Base-by-base conservation (phyloP, 768 basidiomycete genomes). In the Fibroporia radiculosa region DNA sequence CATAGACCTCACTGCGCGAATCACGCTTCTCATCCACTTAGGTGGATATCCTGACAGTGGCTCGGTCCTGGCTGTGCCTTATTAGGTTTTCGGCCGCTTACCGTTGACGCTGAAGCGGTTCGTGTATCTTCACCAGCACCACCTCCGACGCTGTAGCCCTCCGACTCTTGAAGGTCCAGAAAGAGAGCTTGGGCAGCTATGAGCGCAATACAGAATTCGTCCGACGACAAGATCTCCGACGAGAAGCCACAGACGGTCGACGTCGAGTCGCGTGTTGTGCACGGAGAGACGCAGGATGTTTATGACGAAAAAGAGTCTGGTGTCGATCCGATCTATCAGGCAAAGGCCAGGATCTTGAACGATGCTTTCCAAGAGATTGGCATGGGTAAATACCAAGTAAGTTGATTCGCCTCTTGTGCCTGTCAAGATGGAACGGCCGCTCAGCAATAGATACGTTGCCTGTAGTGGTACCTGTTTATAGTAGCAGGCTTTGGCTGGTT, bases 401-500 rank as follows among this genome's bases (percentile, higher is more conserved):
- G 64, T 45, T 6, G 39, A 35, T 25, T 3, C 3, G 7, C n/a
- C n/a, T 20, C 19, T 4, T 40, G 13, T 41, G 14, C 6, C 40
- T 35, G 27, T 4, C 10, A 12, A 18, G 12, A 16, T 26, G 19
- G 11, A 23, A 8, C 8, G 13, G 22, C 3, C 28, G 14, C 12
- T 19, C 11, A 27, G 8, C n/a, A n/a, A 31, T 31, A n/a, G n/a
- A 31, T n/a, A n/a, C 29, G n/a, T 8, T 31, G n/a, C 10, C 18
- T 16, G 4, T 14, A 83, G 80, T 81, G 77, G 67, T 63, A 67
- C 48, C 58, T 85, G 36, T 84, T 85, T 59, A 24, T 78, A 47
- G 75, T 83, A 23, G 71, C 80, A 7, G 83, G 82, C 1, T 84
- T 86, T 62, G 83, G 83, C 29, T 85, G 82, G 82, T 69, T 84